Conservation (phyloP, 441 rosid genomes). For the Gossypium trilobum region DNA sequence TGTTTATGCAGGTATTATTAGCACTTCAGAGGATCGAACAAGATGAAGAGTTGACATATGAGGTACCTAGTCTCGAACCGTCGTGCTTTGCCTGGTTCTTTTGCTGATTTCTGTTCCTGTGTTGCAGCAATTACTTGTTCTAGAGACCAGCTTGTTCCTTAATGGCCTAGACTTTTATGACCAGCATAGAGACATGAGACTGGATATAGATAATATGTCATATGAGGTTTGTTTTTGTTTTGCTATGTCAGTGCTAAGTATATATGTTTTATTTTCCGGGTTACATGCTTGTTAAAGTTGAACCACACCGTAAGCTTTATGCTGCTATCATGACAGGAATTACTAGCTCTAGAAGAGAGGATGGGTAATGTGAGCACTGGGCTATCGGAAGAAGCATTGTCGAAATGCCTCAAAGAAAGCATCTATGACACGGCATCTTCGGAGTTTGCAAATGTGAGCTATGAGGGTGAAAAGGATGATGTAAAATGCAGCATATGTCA, state of each 20-base stretch:
- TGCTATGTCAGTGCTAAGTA: not conserved
- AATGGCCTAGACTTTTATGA: conserved; percentile 64
- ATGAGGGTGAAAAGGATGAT: conserved; percentile 37
- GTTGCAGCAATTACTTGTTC: conserved; percentile 66
- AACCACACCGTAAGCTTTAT: not conserved
- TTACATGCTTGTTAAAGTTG: not conserved
- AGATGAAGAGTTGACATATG: conserved; percentile 72
- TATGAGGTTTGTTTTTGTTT: conserved; percentile 60
- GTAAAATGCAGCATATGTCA: conserved; percentile 85
- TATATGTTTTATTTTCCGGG: not conserved
- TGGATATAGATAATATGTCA: conserved; percentile 93
- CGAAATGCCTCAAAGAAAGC: conserved; percentile 52
- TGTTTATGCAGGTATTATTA: conserved; percentile 47
- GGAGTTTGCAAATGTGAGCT: conserved; percentile 21
- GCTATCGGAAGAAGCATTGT: conserved; percentile 68
- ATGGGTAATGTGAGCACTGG: conserved; percentile 95
- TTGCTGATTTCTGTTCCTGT: conserved; percentile 12
- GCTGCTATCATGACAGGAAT: conserved; percentile 45
- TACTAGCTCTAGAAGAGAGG: conserved; percentile 83
- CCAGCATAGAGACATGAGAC: conserved; percentile 91
- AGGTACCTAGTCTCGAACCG: conserved; percentile 36
- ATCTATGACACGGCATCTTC: conserved; percentile 29
- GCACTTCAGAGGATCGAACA: conserved; percentile 85
- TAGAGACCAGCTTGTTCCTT: conserved; percentile 67
- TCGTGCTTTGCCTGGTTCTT: not conserved